phyloP scores from a whole-genome alignment of 2,329 filamentous ascomycete species.

The Pseudogymnoascus sp. region DNA sequence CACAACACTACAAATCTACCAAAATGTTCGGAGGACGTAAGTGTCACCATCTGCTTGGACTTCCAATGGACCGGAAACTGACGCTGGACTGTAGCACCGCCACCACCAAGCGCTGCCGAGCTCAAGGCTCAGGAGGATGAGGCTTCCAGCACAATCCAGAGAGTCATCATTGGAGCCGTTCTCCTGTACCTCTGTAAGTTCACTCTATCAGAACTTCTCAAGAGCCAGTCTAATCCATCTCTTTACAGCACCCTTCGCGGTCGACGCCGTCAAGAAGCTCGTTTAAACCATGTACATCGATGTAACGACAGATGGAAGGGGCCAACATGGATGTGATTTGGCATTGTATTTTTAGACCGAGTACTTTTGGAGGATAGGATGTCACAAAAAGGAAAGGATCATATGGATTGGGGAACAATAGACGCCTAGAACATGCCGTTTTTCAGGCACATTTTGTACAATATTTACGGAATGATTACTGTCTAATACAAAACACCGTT shows the following conservation, averaged over 20 bases:
- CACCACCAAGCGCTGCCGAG: constrained; percentile 62
- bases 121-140: constrained; percentile 61
- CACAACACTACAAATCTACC: constrained; percentile 14
- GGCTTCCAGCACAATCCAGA: constrained; percentile 60
- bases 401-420: constrained; percentile 1
- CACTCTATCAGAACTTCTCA: constrained; percentile 7
- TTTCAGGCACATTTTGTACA: constrained; percentile 8
- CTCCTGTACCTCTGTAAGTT: constrained; percentile 70
- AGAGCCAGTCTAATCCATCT: constrained; percentile 10
- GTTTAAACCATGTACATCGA: constrained; percentile 28
- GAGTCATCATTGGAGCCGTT: constrained; percentile 56
- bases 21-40: constrained; percentile 59
- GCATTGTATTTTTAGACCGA: constrained; percentile 5
- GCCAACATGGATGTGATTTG: constrained; percentile 8
- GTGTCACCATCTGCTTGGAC: constrained; percentile 24
- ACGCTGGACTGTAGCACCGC: constrained; percentile 41
- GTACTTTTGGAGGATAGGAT: not conserved
- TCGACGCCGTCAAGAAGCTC: constrained; percentile 46
- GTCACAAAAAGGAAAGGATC: constrained; percentile 4
- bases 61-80: not conserved
- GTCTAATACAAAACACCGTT: constrained; percentile 6
- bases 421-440: not conserved
- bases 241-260: constrained; percentile 44
- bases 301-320: not conserved
- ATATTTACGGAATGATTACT: constrained; percentile 9